Base-by-base conservation (phyloP, 345 rosid species). In the Euphorbia pulcherrima region DNA sequence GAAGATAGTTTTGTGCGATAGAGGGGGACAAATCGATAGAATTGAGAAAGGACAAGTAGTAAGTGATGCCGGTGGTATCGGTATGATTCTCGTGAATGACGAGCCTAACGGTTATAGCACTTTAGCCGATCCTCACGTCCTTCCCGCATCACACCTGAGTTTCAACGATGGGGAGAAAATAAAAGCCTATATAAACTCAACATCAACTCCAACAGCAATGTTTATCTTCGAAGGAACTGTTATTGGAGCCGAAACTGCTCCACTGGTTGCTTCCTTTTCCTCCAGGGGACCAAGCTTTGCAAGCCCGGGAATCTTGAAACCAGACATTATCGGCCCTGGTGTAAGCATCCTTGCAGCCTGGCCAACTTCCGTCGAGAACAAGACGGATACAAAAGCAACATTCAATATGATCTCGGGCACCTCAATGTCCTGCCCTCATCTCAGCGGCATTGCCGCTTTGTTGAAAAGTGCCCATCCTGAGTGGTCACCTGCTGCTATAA, bases 401-500 rank as follows among this genome's bases (percentile, higher is more conserved):
- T 71, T 71, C 24, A 63, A 62, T n/a, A 11, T 71, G 74, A 62
- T 74, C 0, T 83, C 88, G 47, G 91, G 91, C 65, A 87, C 88
- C 64, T 87, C 91, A 6, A 87, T 87, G 91, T 74, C 91, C 0
- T 79, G 84, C 73, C 87, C 91, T 33, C 83, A 83, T 69, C 83
- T 87, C 23, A 74, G 86, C n/a, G 91, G 86, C 58, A 81, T 87
- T 7, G 85, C 83, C 8, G 85, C 87, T 55, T 82, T 89, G 77
- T 78, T 86, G 41, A 87, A 64, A 71, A 68, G 81, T 52, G 33
- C 75, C 16, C 88, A 84, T 55, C 78, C 80, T 14, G 71, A 75
- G n/a, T 83, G 91, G 91, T 84, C 91, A 47, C 87, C 91, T 0
- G 87, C 87, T 0, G 87, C 88, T 51, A 75, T 87, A 29, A 83